Conservation (phyloP, 2,329 filamentous ascomycete species). For the Trichophyton benhamiae region DNA sequence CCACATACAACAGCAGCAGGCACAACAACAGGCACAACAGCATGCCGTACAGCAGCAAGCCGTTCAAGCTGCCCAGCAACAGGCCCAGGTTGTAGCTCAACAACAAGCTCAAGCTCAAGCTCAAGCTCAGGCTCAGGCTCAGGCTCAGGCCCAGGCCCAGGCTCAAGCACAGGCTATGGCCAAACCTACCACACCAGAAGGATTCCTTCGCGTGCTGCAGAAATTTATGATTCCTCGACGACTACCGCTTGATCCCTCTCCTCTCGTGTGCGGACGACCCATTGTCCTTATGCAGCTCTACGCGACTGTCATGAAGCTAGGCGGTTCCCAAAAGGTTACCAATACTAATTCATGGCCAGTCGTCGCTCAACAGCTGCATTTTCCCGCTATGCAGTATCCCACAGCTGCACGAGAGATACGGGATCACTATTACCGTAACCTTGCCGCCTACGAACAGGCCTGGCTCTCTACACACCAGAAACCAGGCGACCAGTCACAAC, state of each 20-base stretch:
- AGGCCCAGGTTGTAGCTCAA: slow-evolving; percentile 23
- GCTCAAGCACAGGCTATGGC: slow-evolving; percentile 31
- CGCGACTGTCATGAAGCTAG: slow-evolving; percentile 59
- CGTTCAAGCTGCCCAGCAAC: slow-evolving; percentile 5
- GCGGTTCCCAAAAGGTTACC: slow-evolving; percentile 64
- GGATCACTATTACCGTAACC: slow-evolving; percentile 60
- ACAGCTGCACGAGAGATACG: slow-evolving; percentile 57
- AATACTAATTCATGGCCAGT: slow-evolving; percentile 60
- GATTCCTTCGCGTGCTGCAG: slow-evolving; percentile 63
- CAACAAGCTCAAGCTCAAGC: slow-evolving; percentile 33
- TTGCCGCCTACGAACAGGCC: slow-evolving; percentile 59
- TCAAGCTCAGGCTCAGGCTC: slow-evolving; percentile 17
- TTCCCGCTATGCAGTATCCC: slow-evolving; percentile 51
- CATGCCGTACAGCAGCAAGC: slow-evolving; percentile 64
- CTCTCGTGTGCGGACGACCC: slow-evolving; percentile 58
- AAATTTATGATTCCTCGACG: slow-evolving; percentile 66
- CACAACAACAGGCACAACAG: slow-evolving; percentile 45
- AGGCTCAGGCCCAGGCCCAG: slow-evolving; percentile 40
- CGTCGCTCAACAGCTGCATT: slow-evolving; percentile 52
- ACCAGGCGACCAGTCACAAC: slow-evolving; percentile 23
- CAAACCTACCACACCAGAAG: slow-evolving; percentile 43
- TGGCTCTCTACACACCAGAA: slow-evolving; percentile 35
- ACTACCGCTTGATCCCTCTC: slow-evolving; percentile 61
- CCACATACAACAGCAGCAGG: slow-evolving; percentile 16
- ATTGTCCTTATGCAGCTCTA: slow-evolving; percentile 70